These are phyloP conservation scores for Aspergillus sp. DNA, from an alignment of 2,329 filamentous ascomycete genomes.

Conservation along the genomic window DNA sequence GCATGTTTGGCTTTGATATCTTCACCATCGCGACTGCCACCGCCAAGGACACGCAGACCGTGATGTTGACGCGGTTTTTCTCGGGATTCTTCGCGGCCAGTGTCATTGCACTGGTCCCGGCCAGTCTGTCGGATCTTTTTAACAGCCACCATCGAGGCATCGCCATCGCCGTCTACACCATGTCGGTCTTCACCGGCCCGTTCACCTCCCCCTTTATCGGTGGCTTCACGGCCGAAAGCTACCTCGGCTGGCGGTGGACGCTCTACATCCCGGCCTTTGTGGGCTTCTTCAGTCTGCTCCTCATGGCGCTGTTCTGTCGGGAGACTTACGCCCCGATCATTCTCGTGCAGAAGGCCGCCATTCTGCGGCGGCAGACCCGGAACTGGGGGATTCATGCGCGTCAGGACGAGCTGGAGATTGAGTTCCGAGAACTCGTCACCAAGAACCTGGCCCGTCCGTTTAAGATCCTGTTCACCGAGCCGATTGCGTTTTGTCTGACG, in stretches of 20 bases:
- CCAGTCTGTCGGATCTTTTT: slow-evolving; percentile 49
- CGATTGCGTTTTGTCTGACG: slow-evolving; percentile 24
- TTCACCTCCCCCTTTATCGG: slow-evolving; percentile 49
- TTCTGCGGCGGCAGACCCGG: slow-evolving; percentile 19
- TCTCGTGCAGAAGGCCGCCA: slow-evolving; percentile 17
- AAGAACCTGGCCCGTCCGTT: slow-evolving; percentile 23
- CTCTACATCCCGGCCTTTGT: slow-evolving; percentile 51
- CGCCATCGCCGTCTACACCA: slow-evolving; percentile 46
- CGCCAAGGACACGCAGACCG: slow-evolving; percentile 36
- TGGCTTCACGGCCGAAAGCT: slow-evolving; percentile 47
- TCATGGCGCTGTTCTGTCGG: slow-evolving; percentile 41
- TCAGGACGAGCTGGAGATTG: slow-evolving; percentile 22
- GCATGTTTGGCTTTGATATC: slow-evolving; percentile 39
- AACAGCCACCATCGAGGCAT: slow-evolving; percentile 41
- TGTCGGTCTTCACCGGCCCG: slow-evolving; percentile 48
- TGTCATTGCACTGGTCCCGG: slow-evolving; percentile 40
- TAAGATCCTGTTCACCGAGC: slow-evolving; percentile 21
- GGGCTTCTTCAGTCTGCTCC: slow-evolving; percentile 45
- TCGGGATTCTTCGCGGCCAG: slow-evolving; percentile 43
- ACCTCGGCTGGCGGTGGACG: slow-evolving; percentile 51
- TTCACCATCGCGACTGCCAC: slow-evolving; percentile 47
- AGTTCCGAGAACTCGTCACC: slow-evolving; percentile 15
- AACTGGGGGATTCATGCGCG: slow-evolving; percentile 24
- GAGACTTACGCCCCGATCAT: slow-evolving; percentile 52
- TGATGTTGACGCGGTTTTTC: slow-evolving; percentile 45